Conservation (phyloP, 371 early-diverging fungal genomes). For the Mucor sp. region DNA sequence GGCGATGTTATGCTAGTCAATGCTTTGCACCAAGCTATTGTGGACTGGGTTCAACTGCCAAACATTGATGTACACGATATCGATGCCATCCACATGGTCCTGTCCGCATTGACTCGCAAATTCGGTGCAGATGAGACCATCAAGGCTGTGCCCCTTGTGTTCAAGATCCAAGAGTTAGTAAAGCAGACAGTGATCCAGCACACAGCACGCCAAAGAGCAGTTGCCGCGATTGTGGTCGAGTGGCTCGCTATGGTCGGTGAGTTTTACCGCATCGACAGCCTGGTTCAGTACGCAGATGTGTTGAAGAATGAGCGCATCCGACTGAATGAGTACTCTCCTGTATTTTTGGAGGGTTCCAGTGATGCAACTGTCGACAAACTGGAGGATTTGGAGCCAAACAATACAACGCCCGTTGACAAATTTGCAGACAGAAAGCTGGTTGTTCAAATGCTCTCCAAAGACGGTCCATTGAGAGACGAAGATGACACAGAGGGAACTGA, state of each 20-base stretch:
- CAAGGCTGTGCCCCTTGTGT: slow-evolving; percentile 64
- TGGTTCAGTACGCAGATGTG: slow-evolving; percentile 30
- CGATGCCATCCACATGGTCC: slow-evolving; percentile 51
- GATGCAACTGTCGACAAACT: slow-evolving; percentile 17
- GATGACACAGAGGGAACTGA: slow-evolving; percentile 52
- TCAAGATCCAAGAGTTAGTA: slow-evolving; percentile 56
- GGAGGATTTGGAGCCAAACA: slow-evolving; percentile 32
- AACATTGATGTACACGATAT: slow-evolving; percentile 62
- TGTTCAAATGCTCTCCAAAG: slow-evolving; percentile 43
- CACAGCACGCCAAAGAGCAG: slow-evolving; percentile 56
- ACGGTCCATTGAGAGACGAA: slow-evolving; percentile 44
- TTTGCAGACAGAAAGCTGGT: slow-evolving; percentile 40
- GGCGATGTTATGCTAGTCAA: slow-evolving; percentile 55
- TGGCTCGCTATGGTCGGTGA: slow-evolving; percentile 50
- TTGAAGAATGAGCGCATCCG: slow-evolving; percentile 37
- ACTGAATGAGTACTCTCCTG: slow-evolving; percentile 39
- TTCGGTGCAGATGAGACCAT: slow-evolving; percentile 66
- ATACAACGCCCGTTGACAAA: slow-evolving; percentile 23
- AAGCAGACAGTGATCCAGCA: slow-evolving; percentile 32
- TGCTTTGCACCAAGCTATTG: slow-evolving; percentile 55
- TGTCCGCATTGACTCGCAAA: slow-evolving; percentile 54
- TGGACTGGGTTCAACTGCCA: slow-evolving; percentile 56
- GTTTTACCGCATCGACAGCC: slow-evolving; percentile 36
- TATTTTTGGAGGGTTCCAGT: slow-evolving; percentile 17
- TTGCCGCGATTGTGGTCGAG: slow-evolving; percentile 59